phyloP scores from a whole-genome alignment of 768 basidiomycete species.

The Sutorius australiensis region DNA sequence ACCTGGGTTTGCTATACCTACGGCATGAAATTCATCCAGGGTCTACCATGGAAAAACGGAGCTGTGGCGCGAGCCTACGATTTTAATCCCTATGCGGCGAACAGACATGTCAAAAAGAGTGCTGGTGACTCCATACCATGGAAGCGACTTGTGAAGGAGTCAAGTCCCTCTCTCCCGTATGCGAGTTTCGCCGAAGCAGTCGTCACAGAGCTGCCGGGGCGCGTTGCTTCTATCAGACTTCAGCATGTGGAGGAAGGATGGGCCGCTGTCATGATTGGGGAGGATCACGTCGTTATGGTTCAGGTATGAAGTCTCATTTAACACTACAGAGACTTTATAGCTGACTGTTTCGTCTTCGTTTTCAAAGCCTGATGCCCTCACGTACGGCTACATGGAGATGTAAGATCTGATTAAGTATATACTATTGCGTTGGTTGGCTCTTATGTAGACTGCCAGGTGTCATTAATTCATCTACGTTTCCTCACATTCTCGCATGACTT shows the following conservation, averaged over 20 bases:
- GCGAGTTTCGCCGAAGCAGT: constrained; percentile 23
- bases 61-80: constrained; percentile 28
- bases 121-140: constrained; percentile 7
- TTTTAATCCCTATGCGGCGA: constrained; percentile 29
- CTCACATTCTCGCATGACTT: too few relatives aligned
- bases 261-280: constrained; percentile 35
- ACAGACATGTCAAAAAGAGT: constrained; percentile 10
- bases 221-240: constrained; percentile 18
- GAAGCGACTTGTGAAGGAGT: constrained; percentile 16
- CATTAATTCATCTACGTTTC: too few relatives aligned
- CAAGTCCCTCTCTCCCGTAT: constrained; percentile 6
- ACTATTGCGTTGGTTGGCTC: neutral
- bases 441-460: neutral
- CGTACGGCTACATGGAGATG: constrained; percentile 29
- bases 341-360: neutral
- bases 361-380: constrained; percentile 9
- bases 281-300: constrained; percentile 34
- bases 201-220: constrained; percentile 28
- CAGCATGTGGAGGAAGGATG: constrained; percentile 16
- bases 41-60: constrained; percentile 19
- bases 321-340: neutral
- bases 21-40: constrained; percentile 32
- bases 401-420: constrained; percentile 3
- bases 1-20: constrained; percentile 36
- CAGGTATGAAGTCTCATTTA: constrained; percentile 19